Evolutionary conservation across 2,329 filamentous ascomycete species (phyloP), one percentile per base, ranked within the genome.

Genomic region (Calonectria montana): DNA sequence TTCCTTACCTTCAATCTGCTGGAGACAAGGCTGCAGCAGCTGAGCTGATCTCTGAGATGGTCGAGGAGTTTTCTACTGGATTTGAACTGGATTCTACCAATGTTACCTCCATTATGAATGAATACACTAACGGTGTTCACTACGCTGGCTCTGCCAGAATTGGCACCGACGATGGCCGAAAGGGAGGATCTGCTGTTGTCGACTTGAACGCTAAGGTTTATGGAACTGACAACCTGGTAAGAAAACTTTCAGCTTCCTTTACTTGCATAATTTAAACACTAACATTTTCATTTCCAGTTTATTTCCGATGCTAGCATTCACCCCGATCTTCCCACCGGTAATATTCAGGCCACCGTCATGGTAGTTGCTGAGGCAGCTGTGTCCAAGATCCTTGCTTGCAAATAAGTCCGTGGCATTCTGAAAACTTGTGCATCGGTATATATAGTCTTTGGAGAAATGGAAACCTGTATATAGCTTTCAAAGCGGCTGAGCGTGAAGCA

Each of bases 71-170:
- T 9, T 45, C 41, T n/a, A 45, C 41, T 9, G 8, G 41, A 18
- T 21, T 45, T 45, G 41, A n/a, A 8, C 18, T 45, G 3, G 41
- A 45, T 21, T 45, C 41, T 9, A 72, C 69, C n/a, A 65, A 64
- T 25, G 82, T 82, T 78, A 84, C 80, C 2, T 69, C 64, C 7
- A 69, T 75, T 23, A 45, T 77, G 0, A 25, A 53, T 18, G 72
- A 84, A 5, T 81, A 85, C 2, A 82, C 83, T 1, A 82, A 82
- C 55, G 76, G 75, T 3, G 84, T 83, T 76, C 87, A 89, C 80
- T 89, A 87, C 83, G 85, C 87, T 67, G 86, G 89, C 43, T 92
- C 90, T 0, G 86, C 87, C 63, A 93, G 92, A 81, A 85, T 93
- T 74, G 91, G 91, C 13, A 83, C 82, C 1, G 87, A 90, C 62